Evolutionary conservation across 2,329 filamentous ascomycete species (phyloP), one percentile per base, ranked within the genome.

Genomic region (Lasiodiplodia citricola): DNA sequence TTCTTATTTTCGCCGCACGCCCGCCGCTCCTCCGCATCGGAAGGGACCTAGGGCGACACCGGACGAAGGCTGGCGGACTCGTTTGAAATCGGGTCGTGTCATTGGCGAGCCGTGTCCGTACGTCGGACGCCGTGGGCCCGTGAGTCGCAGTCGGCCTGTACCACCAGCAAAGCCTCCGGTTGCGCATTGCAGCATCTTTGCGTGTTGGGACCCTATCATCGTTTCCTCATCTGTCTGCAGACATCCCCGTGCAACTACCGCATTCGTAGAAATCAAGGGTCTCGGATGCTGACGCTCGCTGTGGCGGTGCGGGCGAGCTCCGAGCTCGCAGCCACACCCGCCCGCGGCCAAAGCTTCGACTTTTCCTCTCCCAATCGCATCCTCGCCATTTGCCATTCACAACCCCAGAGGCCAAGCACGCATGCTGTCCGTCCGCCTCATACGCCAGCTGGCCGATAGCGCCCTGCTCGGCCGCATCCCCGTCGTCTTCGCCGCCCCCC

Each of bases 391-490:
- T 47, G 31, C 60, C 31, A 11, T 25, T 8, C 16, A 10, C 31
- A 35, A 7, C 31, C 23, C 14, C 63, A n/a, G 3, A 55, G 41
- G 51, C 65, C 41, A 41, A 37, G 14, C 35, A 25, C 58, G 23
- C 25, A 80, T 80, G 78, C 74, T 81, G 56, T 80, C 79, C 64
- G 75, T 74, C 55, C 77, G 77, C 65, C 23, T 79, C 38, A 78
- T 80, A 56, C 76, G 70, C 63, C 75, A 78, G 73, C 73, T 80
- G 41, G 77, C 77, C 3, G 77, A 80, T 71, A 75, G 75, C 71
- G 54, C 78, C 14, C 73, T 80, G 28, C 66, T 77, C 28, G 74
- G 72, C 35, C 66, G 70, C 58, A 7, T 56, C 38, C 37, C 38
- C 23, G 25, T 35, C 66, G 3, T 16, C 28, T 14, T 62, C 56